Evolutionary conservation across 495 filamentous ascomycete species (phyloP).

Genomic region (Thermochaetoides thermophila): DNA sequence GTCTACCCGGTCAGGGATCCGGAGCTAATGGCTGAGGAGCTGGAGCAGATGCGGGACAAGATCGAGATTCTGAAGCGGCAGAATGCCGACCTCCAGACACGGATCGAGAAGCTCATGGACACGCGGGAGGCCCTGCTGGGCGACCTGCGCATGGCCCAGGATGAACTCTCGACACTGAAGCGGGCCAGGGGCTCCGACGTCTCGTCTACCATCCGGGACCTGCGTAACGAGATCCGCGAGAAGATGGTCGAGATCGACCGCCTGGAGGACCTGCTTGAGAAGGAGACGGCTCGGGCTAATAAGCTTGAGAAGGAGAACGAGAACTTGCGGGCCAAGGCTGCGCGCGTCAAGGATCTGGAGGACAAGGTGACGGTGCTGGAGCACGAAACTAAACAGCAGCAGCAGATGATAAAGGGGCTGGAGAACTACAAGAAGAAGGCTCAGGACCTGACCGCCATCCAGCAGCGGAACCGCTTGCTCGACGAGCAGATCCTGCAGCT

Average conservation of each 20-base stretch:
- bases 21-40: constrained; percentile 20
- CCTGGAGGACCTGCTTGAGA: constrained; percentile 24
- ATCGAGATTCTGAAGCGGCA: constrained; percentile 17
- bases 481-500: constrained; percentile 28
- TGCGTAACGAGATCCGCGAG: constrained; percentile 28
- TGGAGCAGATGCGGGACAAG: constrained; percentile 17
- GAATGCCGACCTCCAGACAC: constrained; percentile 19
- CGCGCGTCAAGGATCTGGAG: constrained; percentile 28
- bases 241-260: constrained; percentile 23
- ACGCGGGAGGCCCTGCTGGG: constrained; percentile 15
- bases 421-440: constrained; percentile 65
- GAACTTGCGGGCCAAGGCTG: constrained; percentile 28
- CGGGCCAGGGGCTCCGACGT: constrained; percentile 15
- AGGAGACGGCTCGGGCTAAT: constrained; percentile 14
- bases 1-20: constrained; percentile 15
- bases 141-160: constrained; percentile 15
- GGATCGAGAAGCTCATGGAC: constrained; percentile 20
- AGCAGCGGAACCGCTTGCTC: constrained; percentile 33
- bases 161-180: constrained; percentile 18
- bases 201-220: constrained; percentile 16
- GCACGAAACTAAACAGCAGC: constrained; percentile 55
- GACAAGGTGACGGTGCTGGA: constrained; percentile 51
- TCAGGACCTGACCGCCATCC: constrained; percentile 36
- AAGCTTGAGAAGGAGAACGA: constrained; percentile 30
- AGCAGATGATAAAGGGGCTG: constrained; percentile 63